These are phyloP conservation scores for Aspergillus coremiiformis DNA, from an alignment of 495 filamentous ascomycete genomes.

Conservation along the genomic window DNA sequence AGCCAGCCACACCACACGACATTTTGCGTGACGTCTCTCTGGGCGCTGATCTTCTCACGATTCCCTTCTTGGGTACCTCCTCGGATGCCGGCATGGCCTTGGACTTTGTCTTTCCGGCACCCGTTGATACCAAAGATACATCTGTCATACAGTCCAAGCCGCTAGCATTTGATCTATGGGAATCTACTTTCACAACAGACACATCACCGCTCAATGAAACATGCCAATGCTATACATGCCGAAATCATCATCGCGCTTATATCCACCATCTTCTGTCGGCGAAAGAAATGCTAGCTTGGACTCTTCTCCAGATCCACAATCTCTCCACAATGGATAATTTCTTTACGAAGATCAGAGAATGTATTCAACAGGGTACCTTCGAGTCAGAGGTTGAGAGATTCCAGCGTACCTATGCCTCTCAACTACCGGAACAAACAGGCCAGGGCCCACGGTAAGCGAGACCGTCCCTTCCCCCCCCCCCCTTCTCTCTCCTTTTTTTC, in stretches of 20 bases:
- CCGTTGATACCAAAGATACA: constrained; percentile 11
- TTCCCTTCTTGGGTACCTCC: constrained; percentile 61
- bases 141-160: constrained; percentile 26
- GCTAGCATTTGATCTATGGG: constrained; percentile 74
- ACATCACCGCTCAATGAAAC: constrained; percentile 47
- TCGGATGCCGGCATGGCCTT: constrained; percentile 87
- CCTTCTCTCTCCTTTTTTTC: too few relatives aligned
- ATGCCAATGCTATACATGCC: constrained; percentile 82
- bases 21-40: constrained; percentile 63
- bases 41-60: constrained; percentile 72
- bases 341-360: constrained; percentile 59
- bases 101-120: constrained; percentile 65
- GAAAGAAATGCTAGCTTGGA: constrained; percentile 96
- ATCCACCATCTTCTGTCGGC: constrained; percentile 78
- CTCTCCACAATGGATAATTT: constrained; percentile 62
- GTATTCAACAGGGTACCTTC: constrained; percentile 55
- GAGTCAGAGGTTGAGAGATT: constrained; percentile 54
- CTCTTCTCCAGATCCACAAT: constrained; percentile 87
- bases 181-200: constrained; percentile 45
- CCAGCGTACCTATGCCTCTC: constrained; percentile 50
- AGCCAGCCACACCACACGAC: constrained; percentile 61
- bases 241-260: constrained; percentile 76
- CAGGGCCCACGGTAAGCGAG: constrained; percentile 61
- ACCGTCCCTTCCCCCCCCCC: not conserved
- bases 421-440: constrained; percentile 66